Evolutionary conservation across 306 rosid genomes (phyloP).

Genomic region (Abrus pulchellus): DNA sequence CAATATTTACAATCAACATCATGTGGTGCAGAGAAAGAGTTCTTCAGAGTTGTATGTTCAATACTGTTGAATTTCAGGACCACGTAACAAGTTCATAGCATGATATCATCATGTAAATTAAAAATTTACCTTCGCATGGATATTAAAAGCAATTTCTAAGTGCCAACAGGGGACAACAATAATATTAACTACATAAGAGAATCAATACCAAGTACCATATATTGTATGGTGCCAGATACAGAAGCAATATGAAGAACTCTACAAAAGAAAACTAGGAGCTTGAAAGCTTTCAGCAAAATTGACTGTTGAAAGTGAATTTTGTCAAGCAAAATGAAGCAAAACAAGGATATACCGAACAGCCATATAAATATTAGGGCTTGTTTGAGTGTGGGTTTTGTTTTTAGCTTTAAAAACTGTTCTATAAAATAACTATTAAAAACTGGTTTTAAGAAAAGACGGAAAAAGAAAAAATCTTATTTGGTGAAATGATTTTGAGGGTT

Average conservation of each 20-base stretch:
- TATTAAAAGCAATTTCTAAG: conserved; percentile 10
- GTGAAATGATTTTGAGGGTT: no score
- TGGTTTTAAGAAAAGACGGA: no score
- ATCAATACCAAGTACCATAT: neutral
- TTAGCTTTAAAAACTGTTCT: no score
- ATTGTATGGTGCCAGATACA: conserved; percentile 30
- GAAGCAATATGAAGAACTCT: conserved; percentile 27
- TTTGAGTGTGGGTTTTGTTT: no score
- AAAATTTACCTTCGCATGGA: conserved; percentile 6
- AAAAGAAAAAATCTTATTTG: no score
- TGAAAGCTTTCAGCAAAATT: neutral
- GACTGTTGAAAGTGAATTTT: conserved; percentile 24
- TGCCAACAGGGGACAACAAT: neutral
- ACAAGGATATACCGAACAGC: neutral
- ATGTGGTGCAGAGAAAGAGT: conserved; percentile 23
- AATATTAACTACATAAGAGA: conserved; percentile 16
- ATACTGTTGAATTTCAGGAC: conserved; percentile 25
- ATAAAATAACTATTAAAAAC: no score
- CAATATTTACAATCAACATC: conserved; percentile 31
- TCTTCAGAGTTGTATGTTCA: conserved; percentile 25
- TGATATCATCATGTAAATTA: neutral
- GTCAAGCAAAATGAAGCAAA: neutral
- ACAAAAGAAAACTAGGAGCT: conserved; percentile 1
- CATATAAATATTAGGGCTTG: neutral
- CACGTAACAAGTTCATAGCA: neutral